phyloP scores from a whole-genome alignment of 164 flowering plant genomes.

The Annona cherimola region DNA sequence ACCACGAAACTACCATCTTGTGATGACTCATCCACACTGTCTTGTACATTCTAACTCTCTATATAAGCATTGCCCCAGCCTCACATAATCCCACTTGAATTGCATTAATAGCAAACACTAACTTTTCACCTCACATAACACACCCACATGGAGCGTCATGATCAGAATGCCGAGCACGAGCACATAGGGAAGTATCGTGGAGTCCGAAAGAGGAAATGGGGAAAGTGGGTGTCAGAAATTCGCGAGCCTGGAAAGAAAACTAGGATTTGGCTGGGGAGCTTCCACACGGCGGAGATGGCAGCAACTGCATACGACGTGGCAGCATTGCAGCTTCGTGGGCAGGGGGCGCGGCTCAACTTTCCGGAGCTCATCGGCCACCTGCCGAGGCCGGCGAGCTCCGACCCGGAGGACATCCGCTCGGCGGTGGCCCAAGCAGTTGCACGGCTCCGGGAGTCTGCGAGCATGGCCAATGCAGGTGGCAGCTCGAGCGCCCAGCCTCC shows the following conservation, averaged over 20 bases:
- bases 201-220: slow-evolving; percentile 51
- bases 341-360: slow-evolving; percentile 38
- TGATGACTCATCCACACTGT: background rate
- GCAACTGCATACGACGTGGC: slow-evolving; percentile 56
- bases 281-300: slow-evolving; percentile 48
- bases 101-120: background rate
- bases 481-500: slow-evolving; percentile 13
- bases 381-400: slow-evolving; percentile 34
- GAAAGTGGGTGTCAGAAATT: slow-evolving; percentile 62
- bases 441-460: background rate
- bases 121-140: background rate
- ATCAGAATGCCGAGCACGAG: background rate
- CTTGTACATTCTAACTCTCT: background rate
- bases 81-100: background rate
- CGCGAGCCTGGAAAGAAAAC: slow-evolving; percentile 50
- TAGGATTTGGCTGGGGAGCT: slow-evolving; percentile 56
- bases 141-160: background rate
- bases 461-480: slow-evolving; percentile 3
- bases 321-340: slow-evolving; percentile 34
- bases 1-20: slow-evolving; percentile 13
- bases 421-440: slow-evolving; percentile 39
- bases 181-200: slow-evolving; percentile 26
- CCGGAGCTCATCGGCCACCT: slow-evolving; percentile 32
- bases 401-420: slow-evolving; percentile 28
- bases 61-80: background rate